These are phyloP conservation scores for Rhinocladiella similis DNA, from an alignment of 2,329 filamentous ascomycete species.

Conservation along the genomic window DNA sequence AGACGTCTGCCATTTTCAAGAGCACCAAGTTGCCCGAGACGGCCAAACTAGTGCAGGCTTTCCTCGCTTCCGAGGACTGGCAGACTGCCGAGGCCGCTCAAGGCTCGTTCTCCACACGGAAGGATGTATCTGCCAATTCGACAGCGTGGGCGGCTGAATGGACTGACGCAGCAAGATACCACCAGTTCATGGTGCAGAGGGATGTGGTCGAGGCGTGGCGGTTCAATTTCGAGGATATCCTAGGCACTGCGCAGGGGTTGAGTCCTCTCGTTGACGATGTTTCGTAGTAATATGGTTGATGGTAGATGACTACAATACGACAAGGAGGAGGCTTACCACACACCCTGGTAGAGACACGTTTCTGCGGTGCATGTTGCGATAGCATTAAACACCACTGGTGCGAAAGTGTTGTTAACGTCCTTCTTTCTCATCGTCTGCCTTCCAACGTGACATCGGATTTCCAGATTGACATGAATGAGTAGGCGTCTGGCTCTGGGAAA, in stretches of 20 bases:
- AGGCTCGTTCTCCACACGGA: conserved; percentile 34
- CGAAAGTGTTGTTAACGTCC: no score
- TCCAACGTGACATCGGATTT: no score
- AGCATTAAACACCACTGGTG: no score
- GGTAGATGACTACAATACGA: no score
- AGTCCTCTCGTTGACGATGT: conserved; percentile 36
- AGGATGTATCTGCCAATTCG: conserved; percentile 33
- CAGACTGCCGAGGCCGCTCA: conserved; percentile 39
- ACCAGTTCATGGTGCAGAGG: conserved; percentile 45
- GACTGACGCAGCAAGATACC: conserved; percentile 43
- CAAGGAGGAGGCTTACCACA: no score
- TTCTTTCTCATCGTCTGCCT: no score
- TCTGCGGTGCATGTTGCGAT: no score
- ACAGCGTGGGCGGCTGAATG: conserved; percentile 29
- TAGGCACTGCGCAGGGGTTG: conserved; percentile 46
- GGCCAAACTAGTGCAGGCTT: conserved; percentile 52
- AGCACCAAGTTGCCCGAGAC: conserved; percentile 52
- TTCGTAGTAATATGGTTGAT: neutral
- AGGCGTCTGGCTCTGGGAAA: no score
- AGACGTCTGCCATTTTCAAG: conserved; percentile 50
- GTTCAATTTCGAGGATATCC: conserved; percentile 44
- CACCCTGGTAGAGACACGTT: no score
- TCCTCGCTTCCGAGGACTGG: conserved; percentile 41
- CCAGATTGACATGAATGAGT: no score
- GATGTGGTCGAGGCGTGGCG: conserved; percentile 42